These are phyloP conservation scores for Wallacemonas sp. DNA, from an alignment of 208 protist genomes.

Conservation along the genomic window DNA sequence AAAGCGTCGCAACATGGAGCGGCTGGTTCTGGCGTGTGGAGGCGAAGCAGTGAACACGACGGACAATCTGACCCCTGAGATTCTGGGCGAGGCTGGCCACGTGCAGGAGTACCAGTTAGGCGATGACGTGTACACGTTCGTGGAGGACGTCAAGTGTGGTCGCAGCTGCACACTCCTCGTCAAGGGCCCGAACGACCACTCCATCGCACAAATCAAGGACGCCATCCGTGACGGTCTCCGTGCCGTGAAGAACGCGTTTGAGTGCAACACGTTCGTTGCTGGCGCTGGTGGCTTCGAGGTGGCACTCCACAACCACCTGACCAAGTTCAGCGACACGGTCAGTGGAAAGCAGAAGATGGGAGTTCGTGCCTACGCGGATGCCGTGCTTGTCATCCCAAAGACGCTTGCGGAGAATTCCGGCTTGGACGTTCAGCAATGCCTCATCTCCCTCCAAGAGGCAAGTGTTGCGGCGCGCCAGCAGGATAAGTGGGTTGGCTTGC, in stretches of 20 bases:
- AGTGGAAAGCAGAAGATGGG: conserved; percentile 95
- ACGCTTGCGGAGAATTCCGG: conserved; percentile 98
- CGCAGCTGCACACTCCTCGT: conserved; percentile 99
- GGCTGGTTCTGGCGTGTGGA: conserved; percentile 97
- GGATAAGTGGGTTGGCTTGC: conserved; percentile 93
- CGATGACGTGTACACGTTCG: conserved; percentile 99
- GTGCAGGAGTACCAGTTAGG: conserved; percentile 98
- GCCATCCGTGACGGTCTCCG: conserved; percentile 98
- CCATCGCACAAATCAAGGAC: conserved; percentile 99
- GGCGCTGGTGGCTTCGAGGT: conserved; percentile 99
- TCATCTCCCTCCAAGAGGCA: conserved; percentile 96
- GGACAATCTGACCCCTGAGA: conserved; percentile 94
- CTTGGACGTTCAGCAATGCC: conserved; percentile 96
- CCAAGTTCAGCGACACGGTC: conserved; percentile 86
- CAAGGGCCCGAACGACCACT: conserved; percentile 99
- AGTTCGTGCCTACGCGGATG: conserved; percentile 98
- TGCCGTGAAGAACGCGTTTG: conserved; percentile 98
- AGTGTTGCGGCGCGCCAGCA: conserved; percentile 57
- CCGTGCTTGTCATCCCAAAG: conserved; percentile 98
- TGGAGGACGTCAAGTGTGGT: conserved; percentile 97
- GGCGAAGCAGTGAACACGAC: conserved; percentile 98
- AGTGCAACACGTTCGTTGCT: conserved; percentile 93
- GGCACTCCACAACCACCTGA: conserved; percentile 91
- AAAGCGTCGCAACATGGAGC: conserved; percentile 99
- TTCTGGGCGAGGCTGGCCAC: conserved; percentile 96